A percentile compares a stretch with the other conserved stretches of the same genome.
Evolutionary conservation across 129 eudicot species (phyloP).

Genomic region (Flaveria brownii): DNA sequence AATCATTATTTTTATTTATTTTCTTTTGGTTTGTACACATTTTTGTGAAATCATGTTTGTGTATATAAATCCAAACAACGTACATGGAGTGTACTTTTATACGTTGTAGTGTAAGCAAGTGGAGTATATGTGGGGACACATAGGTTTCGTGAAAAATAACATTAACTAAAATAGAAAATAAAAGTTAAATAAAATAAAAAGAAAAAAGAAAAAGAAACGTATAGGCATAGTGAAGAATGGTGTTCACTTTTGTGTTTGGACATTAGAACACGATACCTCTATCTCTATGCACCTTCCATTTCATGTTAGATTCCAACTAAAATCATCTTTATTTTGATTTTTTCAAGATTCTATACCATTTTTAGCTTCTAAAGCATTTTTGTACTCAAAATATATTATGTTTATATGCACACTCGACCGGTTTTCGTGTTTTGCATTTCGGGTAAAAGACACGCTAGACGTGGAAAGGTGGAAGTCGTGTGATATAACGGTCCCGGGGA

Average conservation of each 20-base stretch:
- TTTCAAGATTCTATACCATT: slow-evolving; percentile 14
- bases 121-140: slow-evolving; percentile 25
- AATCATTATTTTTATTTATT: background rate
- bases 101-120: slow-evolving; percentile 27
- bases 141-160: slow-evolving; percentile 35
- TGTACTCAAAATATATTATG: slow-evolving; percentile 19
- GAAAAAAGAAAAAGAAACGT: slow-evolving; percentile 32
- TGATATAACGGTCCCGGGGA: background rate
- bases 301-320: slow-evolving; percentile 14
- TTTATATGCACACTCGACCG: slow-evolving; percentile 7
- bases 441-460: slow-evolving; percentile 17
- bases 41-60: slow-evolving; percentile 5
- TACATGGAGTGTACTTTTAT: slow-evolving; percentile 32
- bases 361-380: slow-evolving; percentile 2
- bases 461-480: background rate
- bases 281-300: slow-evolving; percentile 21
- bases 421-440: background rate
- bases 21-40: background rate
- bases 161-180: slow-evolving; percentile 21
- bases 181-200: background rate
- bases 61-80: slow-evolving; percentile 20
- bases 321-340: background rate
- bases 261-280: slow-evolving; percentile 24
- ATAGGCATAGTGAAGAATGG: slow-evolving; percentile 32
- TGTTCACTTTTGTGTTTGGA: slow-evolving; percentile 31